Evolutionary conservation across 192 early-diverging fungal species (phyloP), one percentile per base, ranked within the genome.

Genomic region (Backusella tuberculispora): DNA sequence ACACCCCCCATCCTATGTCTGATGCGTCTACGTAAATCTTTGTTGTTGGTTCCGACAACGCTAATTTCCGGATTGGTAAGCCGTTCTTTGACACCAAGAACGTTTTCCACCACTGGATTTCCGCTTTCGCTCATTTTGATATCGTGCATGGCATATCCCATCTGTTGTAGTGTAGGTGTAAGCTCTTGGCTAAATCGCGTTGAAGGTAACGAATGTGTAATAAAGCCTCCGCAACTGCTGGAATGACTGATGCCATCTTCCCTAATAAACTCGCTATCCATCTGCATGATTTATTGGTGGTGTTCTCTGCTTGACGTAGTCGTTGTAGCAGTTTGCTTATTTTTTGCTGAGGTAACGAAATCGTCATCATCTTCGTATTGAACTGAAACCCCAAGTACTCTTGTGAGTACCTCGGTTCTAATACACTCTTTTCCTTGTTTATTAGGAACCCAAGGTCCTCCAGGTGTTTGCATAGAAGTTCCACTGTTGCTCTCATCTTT

Each of bases 1-100:
- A 38, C 1, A 76, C 26, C 9, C 75, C 75, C 46, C 63, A 76
- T 7, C 75, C 75, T 38, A 60, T 71, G 37, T 76, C 75, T 5
- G 46, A 76, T 12, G 75, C 60, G 34, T 76, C 69, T 8, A 72
- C 69, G n/a, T 53, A 29, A 34, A 76, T 65, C 17, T n/a, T 69
- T 13, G 60, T 43, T 2, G 8, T 37, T 42, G 74, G 67, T 4
- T 63, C n/a, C 15, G 19, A 7, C 13, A 15, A 10, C 15, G 9
- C 6, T 12, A 44, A n/a, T n/a, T n/a, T 45, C n/a, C 69, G 66
- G n/a, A 75, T 69, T 3, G 53, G 66, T 43, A 75, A 43, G 44
- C 74, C 68, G 21, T 75, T 75, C 19, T 64, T 65, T 13, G 9
- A n/a, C 40, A 3, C 2, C 40, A 63, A 1, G n/a, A 5, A 6